Evolutionary conservation across 2,329 filamentous ascomycete genomes (phyloP), one percentile per base, ranked within the genome.

Genomic region (Fusarium oligoseptatum): DNA sequence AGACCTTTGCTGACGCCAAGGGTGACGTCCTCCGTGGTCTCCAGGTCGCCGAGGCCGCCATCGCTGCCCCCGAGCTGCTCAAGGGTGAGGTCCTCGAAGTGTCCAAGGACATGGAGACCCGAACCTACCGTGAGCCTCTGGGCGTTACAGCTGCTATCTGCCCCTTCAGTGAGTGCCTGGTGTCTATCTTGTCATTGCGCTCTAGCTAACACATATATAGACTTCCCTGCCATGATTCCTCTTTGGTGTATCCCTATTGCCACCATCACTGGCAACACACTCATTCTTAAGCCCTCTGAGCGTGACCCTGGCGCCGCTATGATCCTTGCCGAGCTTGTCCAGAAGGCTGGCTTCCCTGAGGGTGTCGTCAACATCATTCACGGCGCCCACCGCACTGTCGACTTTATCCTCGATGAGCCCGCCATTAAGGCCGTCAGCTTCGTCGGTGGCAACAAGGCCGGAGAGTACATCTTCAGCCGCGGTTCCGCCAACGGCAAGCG

Each of bases 151-250:
- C 94, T 67, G 93, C 94, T 68, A 97, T 97, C 77, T 97, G 94
- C 87, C 94, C 94, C 2, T 97, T 97, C 82, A 97, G 92, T 94
- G 82, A 83, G 92, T 85, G 60, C 39, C 20, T 32, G n/a, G 15
- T 27, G 22, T 20, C 20, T 17, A 50, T 11, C 5, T 3, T 24
- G 29, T n/a, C n/a, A 45, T n/a, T 17, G 11, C 20, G 2, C 22
- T 24, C 12, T 39, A 12, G 58, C 71, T 77, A 66, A 78, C 56
- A n/a, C 7, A 4, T 32, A n/a, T 20, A 3, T 70, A 94, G 92
- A 97, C 87, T 97, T 97, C 85, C 94, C 94, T 50, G 94, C 94
- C 78, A 97, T 97, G 94, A 97, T 97, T 82, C 94, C 94, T 4
- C 88, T 97, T n/a, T 97, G 94, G 94, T 95, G 90, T 71, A 95